Evolutionary conservation across 129 eudicot genomes (phyloP), one percentile per base, ranked within the genome.

Genomic region (Dittrichia graveolens): DNA sequence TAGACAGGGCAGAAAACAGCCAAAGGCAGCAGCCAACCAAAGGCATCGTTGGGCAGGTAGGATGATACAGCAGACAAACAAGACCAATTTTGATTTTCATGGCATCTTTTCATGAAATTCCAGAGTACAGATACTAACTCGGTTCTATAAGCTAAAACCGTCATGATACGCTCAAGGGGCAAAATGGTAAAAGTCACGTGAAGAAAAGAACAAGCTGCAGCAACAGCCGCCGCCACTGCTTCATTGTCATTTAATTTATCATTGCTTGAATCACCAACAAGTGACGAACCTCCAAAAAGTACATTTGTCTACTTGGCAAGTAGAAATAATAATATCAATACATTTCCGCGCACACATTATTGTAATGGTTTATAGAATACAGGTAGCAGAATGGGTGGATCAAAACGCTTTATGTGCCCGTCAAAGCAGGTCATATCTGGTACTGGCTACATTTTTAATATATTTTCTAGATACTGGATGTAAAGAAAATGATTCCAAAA

Each of bases 1-100:
- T 94, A 94, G 14, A 94, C 92, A 71, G 98, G 98, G 78, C 98
- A 94, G 79, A 94, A 94, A 72, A 83, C 98, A 40, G 96, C 84
- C 83, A 94, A 78, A 31, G 98, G 98, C 69, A 94, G 80, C 65
- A 90, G 85, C 96, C 95, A 90, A 44, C 98, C 98, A 77, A 88
- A 95, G 44, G 95, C 77, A 81, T 91, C 96, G 9, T 34, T 77
- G 12, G 98, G 93, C 79, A 94, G 79, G 76, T 87, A 90, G 24
- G 84, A 44, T 38, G 92, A 90, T 55, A 76, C 85, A 72, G 80
- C 77, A 5, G 93, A 86, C 85, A 94, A 79, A 72, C 84, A 80
- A 61, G 97, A 90, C 98, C 98, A 94, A 24, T 53, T 82, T 54
- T 88, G 80, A 68, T 84, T 84, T 76, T 84, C 83, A 69, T 90